phyloP scores from a whole-genome alignment of 1,139 yeast genomes.

The Debaryomyces fabryi region DNA sequence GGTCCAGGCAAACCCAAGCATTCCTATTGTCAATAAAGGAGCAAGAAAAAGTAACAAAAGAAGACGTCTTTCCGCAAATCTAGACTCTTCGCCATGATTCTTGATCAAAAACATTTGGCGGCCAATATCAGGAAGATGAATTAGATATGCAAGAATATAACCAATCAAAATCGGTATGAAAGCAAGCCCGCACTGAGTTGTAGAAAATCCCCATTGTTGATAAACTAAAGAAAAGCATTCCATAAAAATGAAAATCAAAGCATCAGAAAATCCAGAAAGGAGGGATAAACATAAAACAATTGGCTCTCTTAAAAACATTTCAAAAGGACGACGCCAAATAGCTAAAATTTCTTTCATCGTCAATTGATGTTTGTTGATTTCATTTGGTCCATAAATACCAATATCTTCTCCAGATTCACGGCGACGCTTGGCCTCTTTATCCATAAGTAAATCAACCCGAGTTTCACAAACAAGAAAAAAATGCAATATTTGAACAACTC shows the following conservation, averaged over 20 bases:
- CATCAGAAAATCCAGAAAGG: slow-evolving; percentile 42
- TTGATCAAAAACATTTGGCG: slow-evolving; percentile 22
- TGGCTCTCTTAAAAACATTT: slow-evolving; percentile 37
- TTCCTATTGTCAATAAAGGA: slow-evolving; percentile 35
- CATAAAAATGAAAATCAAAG: slow-evolving; percentile 41
- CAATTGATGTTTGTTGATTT: slow-evolving; percentile 18
- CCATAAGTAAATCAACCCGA: slow-evolving; percentile 18
- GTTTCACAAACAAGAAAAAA: slow-evolving; percentile 36
- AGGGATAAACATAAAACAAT: slow-evolving; percentile 39
- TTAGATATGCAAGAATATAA: slow-evolving; percentile 30
- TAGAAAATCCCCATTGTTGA: slow-evolving; percentile 26
- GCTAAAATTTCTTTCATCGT: slow-evolving; percentile 23
- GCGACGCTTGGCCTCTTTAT: slow-evolving; percentile 34
- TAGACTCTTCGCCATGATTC: slow-evolving; percentile 25
- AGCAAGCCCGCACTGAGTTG: slow-evolving; percentile 31
- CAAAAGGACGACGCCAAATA: slow-evolving; percentile 38
- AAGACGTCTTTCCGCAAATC: slow-evolving; percentile 28
- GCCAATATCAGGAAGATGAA: slow-evolving; percentile 26
- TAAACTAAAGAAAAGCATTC: slow-evolving; percentile 35
- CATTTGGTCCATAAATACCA: slow-evolving; percentile 33
- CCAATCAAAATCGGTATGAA: slow-evolving; percentile 35
- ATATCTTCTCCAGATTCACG: slow-evolving; percentile 28
- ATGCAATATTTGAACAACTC: slow-evolving; percentile 28
- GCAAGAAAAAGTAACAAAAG: slow-evolving; percentile 27
- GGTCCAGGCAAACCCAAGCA: slow-evolving; percentile 41